Conservation (phyloP, 1,284 basidiomycete genomes). For the Cerioporus squamosus region DNA sequence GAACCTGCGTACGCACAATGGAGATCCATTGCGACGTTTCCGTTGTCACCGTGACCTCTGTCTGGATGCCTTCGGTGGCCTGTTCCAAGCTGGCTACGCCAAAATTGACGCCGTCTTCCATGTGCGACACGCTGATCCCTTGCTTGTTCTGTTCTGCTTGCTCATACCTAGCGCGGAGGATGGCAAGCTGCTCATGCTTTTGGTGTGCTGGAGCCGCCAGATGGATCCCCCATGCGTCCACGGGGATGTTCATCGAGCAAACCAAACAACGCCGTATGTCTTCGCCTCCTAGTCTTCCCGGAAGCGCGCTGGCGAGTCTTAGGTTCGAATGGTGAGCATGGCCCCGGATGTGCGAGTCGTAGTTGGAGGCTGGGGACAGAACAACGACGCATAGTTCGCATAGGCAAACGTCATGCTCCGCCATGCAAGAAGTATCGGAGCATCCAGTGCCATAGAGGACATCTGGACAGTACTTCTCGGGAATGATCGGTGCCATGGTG, state of each 20-base stretch:
- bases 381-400: constrained; percentile 22
- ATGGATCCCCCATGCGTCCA: background rate
- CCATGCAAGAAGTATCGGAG: background rate
- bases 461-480: constrained; percentile 7
- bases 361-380: constrained; percentile 12
- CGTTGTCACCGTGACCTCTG: constrained; percentile 10
- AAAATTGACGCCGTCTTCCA: background rate
- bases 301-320: background rate
- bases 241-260: background rate
- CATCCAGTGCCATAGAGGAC: constrained; percentile 20
- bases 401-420: constrained; percentile 20
- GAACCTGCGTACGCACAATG: background rate
- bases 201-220: background rate
- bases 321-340: constrained; percentile 2
- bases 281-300: background rate
- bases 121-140: background rate
- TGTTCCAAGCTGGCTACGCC: constrained; percentile 33
- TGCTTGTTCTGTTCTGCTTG: background rate
- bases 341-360: constrained; percentile 10
- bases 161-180: background rate
- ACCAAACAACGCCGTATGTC: constrained; percentile 3
- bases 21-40: background rate
- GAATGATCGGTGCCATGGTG: background rate
- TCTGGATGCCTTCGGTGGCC: constrained; percentile 30
- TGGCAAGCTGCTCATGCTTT: background rate